A percentile compares a stretch with the other conserved stretches of the same genome.
phyloP scores from a whole-genome alignment of 805 yeast species.

The Naumovozyma castellii region DNA sequence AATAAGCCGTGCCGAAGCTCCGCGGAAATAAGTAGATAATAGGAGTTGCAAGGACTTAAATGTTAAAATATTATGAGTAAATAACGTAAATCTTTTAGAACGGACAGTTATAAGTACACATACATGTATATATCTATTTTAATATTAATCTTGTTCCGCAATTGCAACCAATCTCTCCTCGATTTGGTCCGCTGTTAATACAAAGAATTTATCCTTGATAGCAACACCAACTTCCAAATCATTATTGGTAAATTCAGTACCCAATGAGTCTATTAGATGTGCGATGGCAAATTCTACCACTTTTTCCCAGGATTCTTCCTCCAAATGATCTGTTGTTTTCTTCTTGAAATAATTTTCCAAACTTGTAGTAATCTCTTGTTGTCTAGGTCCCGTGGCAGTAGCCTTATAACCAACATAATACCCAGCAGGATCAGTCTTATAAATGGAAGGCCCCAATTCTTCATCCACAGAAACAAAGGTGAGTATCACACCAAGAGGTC shows the following conservation, averaged over 20 bases:
- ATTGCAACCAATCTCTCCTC: slow-evolving; percentile 90
- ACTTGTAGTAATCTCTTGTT: slow-evolving; percentile 85
- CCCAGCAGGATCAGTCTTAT: slow-evolving; percentile 96
- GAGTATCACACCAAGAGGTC: slow-evolving; percentile 91
- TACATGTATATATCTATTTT: not conserved
- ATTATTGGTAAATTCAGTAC: slow-evolving; percentile 87
- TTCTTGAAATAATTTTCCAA: slow-evolving; percentile 84
- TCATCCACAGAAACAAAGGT: slow-evolving; percentile 85
- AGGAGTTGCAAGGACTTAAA: too few relatives aligned
- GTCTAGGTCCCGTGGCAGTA: slow-evolving; percentile 92
- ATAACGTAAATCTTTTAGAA: too few relatives aligned
- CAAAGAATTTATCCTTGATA: slow-evolving; percentile 56
- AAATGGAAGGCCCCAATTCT: slow-evolving; percentile 79
- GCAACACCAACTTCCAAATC: slow-evolving; percentile 94
- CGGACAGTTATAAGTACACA: not conserved
- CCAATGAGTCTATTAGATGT: slow-evolving; percentile 75
- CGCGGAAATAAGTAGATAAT: not conserved
- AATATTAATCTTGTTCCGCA: slow-evolving; percentile 80
- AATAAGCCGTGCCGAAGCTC: too few relatives aligned
- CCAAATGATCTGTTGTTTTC: slow-evolving; percentile 27
- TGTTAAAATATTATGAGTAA: too few relatives aligned
- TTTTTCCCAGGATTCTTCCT: slow-evolving; percentile 71
- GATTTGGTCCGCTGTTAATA: slow-evolving; percentile 74
- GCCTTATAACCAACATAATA: slow-evolving; percentile 87
- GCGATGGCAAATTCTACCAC: slow-evolving; percentile 86